Evolutionary conservation across 352 stramenopile genomes (phyloP).

Genomic region (Phytophthora sp.): DNA sequence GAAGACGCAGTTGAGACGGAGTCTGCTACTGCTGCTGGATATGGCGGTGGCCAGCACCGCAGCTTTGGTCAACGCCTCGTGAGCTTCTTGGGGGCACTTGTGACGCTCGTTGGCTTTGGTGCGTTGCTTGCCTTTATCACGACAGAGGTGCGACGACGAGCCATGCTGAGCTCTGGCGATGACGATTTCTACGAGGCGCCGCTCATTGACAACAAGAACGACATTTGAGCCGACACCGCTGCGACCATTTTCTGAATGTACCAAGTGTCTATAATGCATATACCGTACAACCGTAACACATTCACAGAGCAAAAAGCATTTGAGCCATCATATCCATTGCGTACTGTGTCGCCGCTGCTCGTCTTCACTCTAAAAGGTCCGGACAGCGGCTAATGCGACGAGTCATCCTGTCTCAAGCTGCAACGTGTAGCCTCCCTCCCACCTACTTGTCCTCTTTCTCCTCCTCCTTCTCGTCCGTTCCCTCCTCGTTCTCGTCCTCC

Average conservation of each 20-base stretch:
- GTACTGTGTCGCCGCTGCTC: too few relatives aligned
- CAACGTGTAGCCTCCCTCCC: too few relatives aligned
- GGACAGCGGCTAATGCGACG: neutral
- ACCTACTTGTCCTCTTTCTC: conserved; percentile 35
- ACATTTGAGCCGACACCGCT: conserved; percentile 23
- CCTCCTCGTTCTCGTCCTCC: conserved; percentile 22
- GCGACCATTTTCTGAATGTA: conserved; percentile 17
- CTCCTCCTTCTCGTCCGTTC: conserved; percentile 21
- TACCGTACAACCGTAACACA: conserved; percentile 19
- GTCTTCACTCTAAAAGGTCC: conserved; percentile 32
- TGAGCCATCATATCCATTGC: conserved; percentile 33
- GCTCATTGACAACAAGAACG: conserved; percentile 61
- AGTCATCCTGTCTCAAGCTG: neutral
- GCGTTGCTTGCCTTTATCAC: conserved; percentile 50
- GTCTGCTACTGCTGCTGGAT: conserved; percentile 3
- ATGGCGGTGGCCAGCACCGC: conserved; percentile 4
- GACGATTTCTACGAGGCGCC: conserved; percentile 78
- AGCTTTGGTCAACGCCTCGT: conserved; percentile 52
- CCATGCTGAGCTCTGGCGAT: conserved; percentile 36
- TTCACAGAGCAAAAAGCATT: conserved; percentile 25
- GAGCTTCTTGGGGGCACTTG: conserved; percentile 72
- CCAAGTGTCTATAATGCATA: conserved; percentile 16
- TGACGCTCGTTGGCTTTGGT: conserved; percentile 62
- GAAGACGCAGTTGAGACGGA: conserved; percentile 42
- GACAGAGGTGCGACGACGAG: conserved; percentile 43